These are phyloP conservation scores for Dovyalis caffra DNA, from an alignment of 345 rosid species.

Conservation along the genomic window DNA sequence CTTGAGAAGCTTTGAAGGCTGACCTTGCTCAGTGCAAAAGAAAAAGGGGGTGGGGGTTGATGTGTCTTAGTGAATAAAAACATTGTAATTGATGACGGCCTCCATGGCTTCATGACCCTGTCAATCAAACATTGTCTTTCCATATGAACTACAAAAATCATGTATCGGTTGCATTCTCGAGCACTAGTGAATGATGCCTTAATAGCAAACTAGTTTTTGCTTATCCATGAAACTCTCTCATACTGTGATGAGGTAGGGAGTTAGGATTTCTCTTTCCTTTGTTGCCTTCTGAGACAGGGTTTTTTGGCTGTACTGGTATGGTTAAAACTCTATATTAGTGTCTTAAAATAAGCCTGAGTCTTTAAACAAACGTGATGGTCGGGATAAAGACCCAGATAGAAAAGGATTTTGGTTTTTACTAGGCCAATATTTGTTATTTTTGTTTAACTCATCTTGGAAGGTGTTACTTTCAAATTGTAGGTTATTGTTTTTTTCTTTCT, in stretches of 20 bases:
- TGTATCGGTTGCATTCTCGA: background rate
- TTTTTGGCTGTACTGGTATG: background rate
- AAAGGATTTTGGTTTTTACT: background rate
- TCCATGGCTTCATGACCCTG: background rate
- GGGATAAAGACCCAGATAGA: background rate
- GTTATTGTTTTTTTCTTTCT: background rate
- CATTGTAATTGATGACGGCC: background rate
- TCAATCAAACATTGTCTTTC: background rate
- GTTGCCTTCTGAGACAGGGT: background rate
- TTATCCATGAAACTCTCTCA: background rate
- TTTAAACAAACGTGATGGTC: background rate
- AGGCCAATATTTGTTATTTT: background rate
- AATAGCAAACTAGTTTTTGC: background rate
- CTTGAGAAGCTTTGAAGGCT: background rate
- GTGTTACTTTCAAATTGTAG: background rate
- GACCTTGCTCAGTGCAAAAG: background rate
- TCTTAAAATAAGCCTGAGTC: background rate
- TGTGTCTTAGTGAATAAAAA: background rate
- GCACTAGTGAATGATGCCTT: background rate
- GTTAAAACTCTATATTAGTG: background rate
- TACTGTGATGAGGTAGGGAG: background rate
- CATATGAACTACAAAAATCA: background rate
- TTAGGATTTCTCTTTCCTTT: background rate
- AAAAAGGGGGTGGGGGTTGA: background rate
- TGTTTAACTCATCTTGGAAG: background rate